These are phyloP conservation scores for Diospyros lotus DNA, from an alignment of 148 eudicot species.

Conservation along the genomic window DNA sequence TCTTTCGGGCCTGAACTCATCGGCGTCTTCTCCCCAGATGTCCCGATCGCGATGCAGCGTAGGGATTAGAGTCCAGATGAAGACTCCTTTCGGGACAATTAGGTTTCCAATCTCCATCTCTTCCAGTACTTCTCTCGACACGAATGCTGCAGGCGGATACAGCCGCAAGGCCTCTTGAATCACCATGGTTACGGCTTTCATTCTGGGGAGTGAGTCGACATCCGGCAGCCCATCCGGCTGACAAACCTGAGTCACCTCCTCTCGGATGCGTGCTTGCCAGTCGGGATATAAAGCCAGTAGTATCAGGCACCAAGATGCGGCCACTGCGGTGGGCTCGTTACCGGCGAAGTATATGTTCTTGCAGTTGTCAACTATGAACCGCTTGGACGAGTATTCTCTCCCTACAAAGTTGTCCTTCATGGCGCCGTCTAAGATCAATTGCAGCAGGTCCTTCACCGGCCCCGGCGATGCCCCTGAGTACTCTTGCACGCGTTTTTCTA, in stretches of 20 bases:
- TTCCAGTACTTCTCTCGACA: constrained; percentile 78
- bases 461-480: background rate
- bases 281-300: constrained; percentile 7
- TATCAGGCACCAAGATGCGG: constrained; percentile 14
- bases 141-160: constrained; percentile 84
- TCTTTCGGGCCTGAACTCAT: constrained; percentile 68
- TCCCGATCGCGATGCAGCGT: constrained; percentile 69
- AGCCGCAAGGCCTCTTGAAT: constrained; percentile 74
- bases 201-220: constrained; percentile 7
- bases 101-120: constrained; percentile 53
- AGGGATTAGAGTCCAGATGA: constrained; percentile 78
- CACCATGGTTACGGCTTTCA: constrained; percentile 41
- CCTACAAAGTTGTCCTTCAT: background rate
- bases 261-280: constrained; percentile 14
- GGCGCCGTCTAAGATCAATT: constrained; percentile 16
- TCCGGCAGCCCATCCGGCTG: background rate
- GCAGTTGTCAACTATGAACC: constrained; percentile 9
- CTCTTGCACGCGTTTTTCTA: constrained; percentile 9
- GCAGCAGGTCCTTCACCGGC: constrained; percentile 5
- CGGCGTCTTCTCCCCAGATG: constrained; percentile 66
- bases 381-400: background rate
- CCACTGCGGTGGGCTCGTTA: constrained; percentile 11
- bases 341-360: constrained; percentile 15
- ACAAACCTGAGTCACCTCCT: constrained; percentile 10
- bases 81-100: constrained; percentile 71